Evolutionary conservation across 805 yeast species (phyloP), one percentile per base, ranked within the genome.

Genomic region (Metschnikowia bowlesiae): DNA sequence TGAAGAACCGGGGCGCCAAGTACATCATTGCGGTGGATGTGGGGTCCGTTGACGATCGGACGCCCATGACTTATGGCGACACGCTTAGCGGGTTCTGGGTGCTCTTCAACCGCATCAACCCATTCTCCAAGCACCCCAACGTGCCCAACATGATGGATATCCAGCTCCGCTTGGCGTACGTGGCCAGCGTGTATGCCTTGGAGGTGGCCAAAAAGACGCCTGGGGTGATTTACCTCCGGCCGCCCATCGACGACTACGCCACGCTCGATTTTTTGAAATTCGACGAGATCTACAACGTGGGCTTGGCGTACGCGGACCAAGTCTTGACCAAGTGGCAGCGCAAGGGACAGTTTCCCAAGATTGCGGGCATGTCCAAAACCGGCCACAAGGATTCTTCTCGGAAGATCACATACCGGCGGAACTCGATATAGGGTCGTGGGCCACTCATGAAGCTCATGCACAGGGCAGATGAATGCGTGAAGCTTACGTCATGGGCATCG

Each of bases 111-210:
- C 75, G 95, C 44, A 82, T 91, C 83, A 92, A 94, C 62, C 96
- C 96, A 6, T 91, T 92, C 61, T 87, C 96, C 0, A 73, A 75
- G 10, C 85, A 85, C 59, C 96, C 97, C 3, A 85, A 87, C 64
- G 87, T 89, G 5, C 99, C 99, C 4, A 87, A 86, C 48, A 83
- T 94, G 87, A 89, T 96, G 56, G 99, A 92, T 63, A 89, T 92
- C 52, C 99, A 92, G 69, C 79, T 89, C 72, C 75, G 98, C 50
- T 72, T 92, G 53, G 96, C 97, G 0, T 92, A 94, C 65, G 99
- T 92, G 37, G 88, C 97, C 0, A 88, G 96, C 46, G 99, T 92
- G 1, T 87, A 88, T 68, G 97, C 97, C 0, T 71, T 94, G 44
- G 97, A 92, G 60, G 76, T 79, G 51, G 97, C 97, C 1, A 94